These are phyloP conservation scores for Hanseniaspora singularis DNA, from an alignment of 805 yeast species.

Conservation along the genomic window DNA sequence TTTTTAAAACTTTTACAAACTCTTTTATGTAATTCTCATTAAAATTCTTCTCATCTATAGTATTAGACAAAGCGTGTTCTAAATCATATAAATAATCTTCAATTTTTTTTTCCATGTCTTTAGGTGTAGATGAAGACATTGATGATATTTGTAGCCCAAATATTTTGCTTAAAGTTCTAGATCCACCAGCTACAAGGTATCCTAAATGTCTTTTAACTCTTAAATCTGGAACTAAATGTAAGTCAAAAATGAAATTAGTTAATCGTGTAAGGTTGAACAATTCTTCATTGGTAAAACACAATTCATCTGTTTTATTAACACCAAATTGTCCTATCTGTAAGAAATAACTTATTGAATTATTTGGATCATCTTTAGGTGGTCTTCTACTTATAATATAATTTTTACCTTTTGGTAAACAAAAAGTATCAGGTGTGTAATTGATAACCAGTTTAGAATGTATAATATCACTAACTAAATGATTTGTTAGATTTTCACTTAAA, in stretches of 20 bases:
- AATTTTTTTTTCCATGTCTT: slow-evolving; percentile 34
- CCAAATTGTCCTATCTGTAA: slow-evolving; percentile 40
- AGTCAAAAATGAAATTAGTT: slow-evolving; percentile 36
- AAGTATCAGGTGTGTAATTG: slow-evolving; percentile 29
- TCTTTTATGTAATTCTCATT: slow-evolving; percentile 27
- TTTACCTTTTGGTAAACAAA: slow-evolving; percentile 23
- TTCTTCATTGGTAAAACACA: slow-evolving; percentile 20
- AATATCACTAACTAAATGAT: neutral
- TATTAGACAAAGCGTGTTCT: slow-evolving; percentile 26
- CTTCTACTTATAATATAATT: slow-evolving; percentile 25
- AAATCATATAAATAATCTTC: slow-evolving; percentile 37
- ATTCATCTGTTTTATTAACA: slow-evolving; percentile 23
- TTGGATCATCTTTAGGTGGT: slow-evolving; percentile 37
- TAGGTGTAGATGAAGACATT: slow-evolving; percentile 40
- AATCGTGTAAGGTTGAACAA: slow-evolving; percentile 36
- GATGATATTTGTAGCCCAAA: slow-evolving; percentile 48
- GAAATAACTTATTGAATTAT: slow-evolving; percentile 41
- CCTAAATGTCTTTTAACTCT: slow-evolving; percentile 50
- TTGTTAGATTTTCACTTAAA: slow-evolving; percentile 23
- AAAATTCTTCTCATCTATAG: slow-evolving; percentile 31
- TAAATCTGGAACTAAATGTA: slow-evolving; percentile 36
- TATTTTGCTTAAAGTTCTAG: slow-evolving; percentile 38
- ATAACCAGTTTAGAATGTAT: neutral
- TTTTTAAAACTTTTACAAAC: slow-evolving; percentile 27
- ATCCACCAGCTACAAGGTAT: slow-evolving; percentile 48